Evolutionary conservation across 2,329 filamentous ascomycete genomes (phyloP).

Genomic region (Alternaria arborescens): DNA sequence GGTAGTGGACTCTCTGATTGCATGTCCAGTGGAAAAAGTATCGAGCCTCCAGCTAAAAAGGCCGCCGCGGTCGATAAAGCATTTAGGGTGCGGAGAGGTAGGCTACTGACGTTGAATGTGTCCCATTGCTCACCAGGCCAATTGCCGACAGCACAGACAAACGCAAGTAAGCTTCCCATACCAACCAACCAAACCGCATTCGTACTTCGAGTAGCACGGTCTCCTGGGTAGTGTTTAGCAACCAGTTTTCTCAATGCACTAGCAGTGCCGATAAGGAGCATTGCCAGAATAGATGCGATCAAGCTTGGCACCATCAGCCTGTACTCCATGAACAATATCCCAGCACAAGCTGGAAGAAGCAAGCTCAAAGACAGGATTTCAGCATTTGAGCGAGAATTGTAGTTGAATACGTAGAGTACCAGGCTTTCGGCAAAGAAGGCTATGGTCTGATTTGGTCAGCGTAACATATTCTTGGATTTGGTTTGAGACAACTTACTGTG

Average conservation of each 20-base stretch:
- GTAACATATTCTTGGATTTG: background rate
- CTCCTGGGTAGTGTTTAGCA: constrained; percentile 15
- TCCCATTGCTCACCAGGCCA: constrained; percentile 11
- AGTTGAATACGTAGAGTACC: constrained; percentile 16
- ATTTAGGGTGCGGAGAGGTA: constrained; percentile 24
- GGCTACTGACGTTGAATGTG: constrained; percentile 13
- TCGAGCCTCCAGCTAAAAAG: constrained; percentile 26
- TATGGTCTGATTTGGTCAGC: constrained; percentile 22
- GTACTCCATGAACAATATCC: constrained; percentile 38
- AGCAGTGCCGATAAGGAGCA: constrained; percentile 31
- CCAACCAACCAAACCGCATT: constrained; percentile 4
- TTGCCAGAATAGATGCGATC: constrained; percentile 31
- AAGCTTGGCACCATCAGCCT: constrained; percentile 34
- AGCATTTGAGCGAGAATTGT: constrained; percentile 13
- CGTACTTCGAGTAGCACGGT: background rate
- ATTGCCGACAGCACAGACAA: constrained; percentile 12
- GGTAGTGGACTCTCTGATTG: background rate
- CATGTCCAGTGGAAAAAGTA: constrained; percentile 23
- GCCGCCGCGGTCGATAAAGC: constrained; percentile 23
- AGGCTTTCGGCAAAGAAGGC: constrained; percentile 28
- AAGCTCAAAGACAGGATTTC: constrained; percentile 26
- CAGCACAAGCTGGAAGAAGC: constrained; percentile 24
- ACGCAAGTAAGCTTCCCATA: constrained; percentile 14
- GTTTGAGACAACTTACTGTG: constrained; percentile 30
- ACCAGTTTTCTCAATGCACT: constrained; percentile 23